Base-by-base conservation (phyloP, 2,329 filamentous ascomycete species). In the Aspergillus sp. region DNA sequence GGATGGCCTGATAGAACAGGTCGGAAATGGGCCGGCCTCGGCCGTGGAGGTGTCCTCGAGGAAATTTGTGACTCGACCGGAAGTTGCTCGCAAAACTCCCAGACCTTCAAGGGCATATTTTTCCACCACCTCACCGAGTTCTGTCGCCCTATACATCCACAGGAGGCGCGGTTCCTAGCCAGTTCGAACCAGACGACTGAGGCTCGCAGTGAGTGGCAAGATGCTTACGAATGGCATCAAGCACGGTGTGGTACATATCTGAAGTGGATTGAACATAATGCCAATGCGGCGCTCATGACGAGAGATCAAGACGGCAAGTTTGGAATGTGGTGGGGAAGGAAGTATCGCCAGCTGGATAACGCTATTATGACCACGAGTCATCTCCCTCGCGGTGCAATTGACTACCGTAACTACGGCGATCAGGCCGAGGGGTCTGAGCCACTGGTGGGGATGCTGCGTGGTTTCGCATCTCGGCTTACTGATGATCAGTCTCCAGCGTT, bases 31-130 rank as follows among this genome's bases (percentile, higher is more conserved):
- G 76, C 79, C 36, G 90, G 90, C 0, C 78, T 96, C 0, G 92
- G 92, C 22, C 82, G 88, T 4, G 82, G 82, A 16, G 93, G 93
- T 2, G 82, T 96, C 24, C 72, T 97, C 40, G 90, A 96, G 67
- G 93, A 97, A 45, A 73, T 80, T 33, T 96, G 93, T 66, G 93
- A 97, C 67, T 82, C 85, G 2, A 75, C 74, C 16, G 89, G 83
- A 3, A 79, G 75, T 40, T 96, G 92, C 69, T 90, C 84, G 16
- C 91, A 96, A 68, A 82, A 97, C 61, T 82, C 81, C 0, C 92
- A 96, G 63, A 91, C 89, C 0, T 96, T 96, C 82, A 97, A 96
- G 70, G 89, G 90, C 24, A 93, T 96, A 51, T 96, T 92, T 77
- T 95, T 96, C 73, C 89, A 95, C 65, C 93, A 96, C 66, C 76